Evolutionary conservation across 2,329 filamentous ascomycete genomes (phyloP), one percentile per base, ranked within the genome.

Genomic region (Drechslerella stenobrocha): DNA sequence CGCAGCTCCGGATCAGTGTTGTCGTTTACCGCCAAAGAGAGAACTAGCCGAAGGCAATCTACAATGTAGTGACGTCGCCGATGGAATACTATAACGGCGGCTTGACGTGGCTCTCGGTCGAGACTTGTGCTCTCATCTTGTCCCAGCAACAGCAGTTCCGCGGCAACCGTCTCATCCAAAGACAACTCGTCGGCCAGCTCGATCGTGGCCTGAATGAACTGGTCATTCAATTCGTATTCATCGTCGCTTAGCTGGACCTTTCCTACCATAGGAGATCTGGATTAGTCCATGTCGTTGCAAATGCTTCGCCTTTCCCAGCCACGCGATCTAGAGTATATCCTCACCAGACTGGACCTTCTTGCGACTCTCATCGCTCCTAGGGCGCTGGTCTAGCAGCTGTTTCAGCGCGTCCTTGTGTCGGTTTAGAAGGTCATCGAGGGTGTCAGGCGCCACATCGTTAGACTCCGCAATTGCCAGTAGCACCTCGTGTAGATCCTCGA

Each of bases 131-230:
- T 81, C 72, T 91, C 86, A 34, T 84, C 82, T 74, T 89, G 83
- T 15, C 88, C 85, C 57, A 87, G 85, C 52, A 95, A 79, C 60
- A 95, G 84, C 50, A 93, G 82, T 71, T 83, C 82, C 7, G 90
- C 88, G 15, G 92, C 87, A 73, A 93, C 84, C 60, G 95, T 76
- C 77, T 98, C 95, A 77, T 98, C 91, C 52, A 98, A 81, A 73
- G 96, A 86, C 69, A 96, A 81, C 72, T 90, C 89, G 76, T 97
- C 91, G 57, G 92, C 88, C 34, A 98, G 81, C 73, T 89, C 84
- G 28, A 95, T 80, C 22, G 86, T 84, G 72, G 87, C 85, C 76
- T 96, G 87, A 74, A 92, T 85, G 77, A 98, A 97, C 70, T 90
- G 86, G 58, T 88, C 83, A 77, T 95, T 96, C 78, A 98, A 80